phyloP scores from a whole-genome alignment of 192 early-diverging fungal species.

The Chytriomyces confervae region DNA sequence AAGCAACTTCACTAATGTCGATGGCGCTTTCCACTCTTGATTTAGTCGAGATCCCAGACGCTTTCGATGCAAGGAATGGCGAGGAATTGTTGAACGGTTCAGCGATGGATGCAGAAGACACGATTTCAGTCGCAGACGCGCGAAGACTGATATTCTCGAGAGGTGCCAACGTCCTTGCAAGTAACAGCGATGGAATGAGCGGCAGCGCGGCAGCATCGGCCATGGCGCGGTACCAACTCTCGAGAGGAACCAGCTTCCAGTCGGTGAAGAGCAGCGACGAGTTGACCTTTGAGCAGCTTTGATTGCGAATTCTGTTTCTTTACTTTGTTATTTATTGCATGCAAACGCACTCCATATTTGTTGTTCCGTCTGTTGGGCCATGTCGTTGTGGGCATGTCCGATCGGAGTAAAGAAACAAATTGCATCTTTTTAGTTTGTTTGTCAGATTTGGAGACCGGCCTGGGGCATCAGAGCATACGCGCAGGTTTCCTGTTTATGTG shows the following conservation, averaged over 20 bases:
- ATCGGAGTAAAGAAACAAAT: neutral
- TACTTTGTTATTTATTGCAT: neutral
- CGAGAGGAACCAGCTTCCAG: neutral
- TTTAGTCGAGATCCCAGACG: neutral
- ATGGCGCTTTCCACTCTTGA: constrained; percentile 16
- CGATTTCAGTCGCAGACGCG: neutral
- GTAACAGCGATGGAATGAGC: neutral
- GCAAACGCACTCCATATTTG: neutral
- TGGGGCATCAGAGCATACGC: no score
- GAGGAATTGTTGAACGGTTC: neutral
- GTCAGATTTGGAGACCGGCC: neutral
- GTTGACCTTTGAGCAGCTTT: neutral
- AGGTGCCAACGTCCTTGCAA: neutral
- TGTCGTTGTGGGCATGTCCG: neutral
- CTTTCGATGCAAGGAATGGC: neutral
- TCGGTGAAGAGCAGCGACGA: neutral
- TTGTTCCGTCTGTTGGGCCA: neutral
- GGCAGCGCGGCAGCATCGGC: neutral
- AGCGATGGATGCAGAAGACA: neutral
- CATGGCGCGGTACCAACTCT: neutral
- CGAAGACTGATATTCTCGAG: neutral
- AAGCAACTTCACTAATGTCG: constrained; percentile 14
- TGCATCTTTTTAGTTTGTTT: neutral
- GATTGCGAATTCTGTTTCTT: neutral
- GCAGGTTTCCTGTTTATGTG: no score